Base-by-base conservation (phyloP, 768 basidiomycete species). In the Phanerodontia chrysosporium region DNA sequence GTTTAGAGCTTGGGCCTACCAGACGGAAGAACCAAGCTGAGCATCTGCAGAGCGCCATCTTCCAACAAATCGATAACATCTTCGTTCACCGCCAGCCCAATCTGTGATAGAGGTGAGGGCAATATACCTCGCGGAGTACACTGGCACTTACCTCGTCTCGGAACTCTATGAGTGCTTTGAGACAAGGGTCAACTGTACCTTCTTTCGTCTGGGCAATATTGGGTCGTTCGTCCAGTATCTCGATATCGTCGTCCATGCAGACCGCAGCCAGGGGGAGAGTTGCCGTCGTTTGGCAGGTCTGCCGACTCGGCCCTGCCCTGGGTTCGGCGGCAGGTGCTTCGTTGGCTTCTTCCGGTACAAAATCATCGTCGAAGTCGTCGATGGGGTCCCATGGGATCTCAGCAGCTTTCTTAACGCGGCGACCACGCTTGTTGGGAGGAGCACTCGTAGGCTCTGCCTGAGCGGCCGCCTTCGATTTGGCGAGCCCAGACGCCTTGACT, bases 21-120 rank as follows among this genome's bases (percentile, higher is more conserved):
- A 65, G 67, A 63, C 1, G 81, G 81, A 53, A 75, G 72, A 12
- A 69, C 71, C 5, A 65, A 61, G 58, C 78, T 78, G 7, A 82
- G 58, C 24, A 65, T 64, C 62, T 76, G 65, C 42, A 82, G 56
- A 13, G 67, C 68, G 30, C 69, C 69, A 58, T 78, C 73, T 9
- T 70, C 70, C 24, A 78, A 68, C 30, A 77, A 55, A 73, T 27
- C 72, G 64, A 30, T 68, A 65, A n/a, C 62, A 55, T 22, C 59
- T 53, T 32, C 25, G 21, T 52, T n/a, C 16, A 8, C 6, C 16
- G 30, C 30, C 14, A 12, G 39, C 39, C 4, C 16, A 18, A 42
- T 4, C 39, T 42, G 18, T 18, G 8, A 18, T 18, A 18, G 16
- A 42, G 18, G 18, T 7, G 39, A 7, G 16, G 4, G 10, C 6